phyloP scores from a whole-genome alignment of 805 yeast genomes.

The Vanderwaltozyma yarrowii region DNA sequence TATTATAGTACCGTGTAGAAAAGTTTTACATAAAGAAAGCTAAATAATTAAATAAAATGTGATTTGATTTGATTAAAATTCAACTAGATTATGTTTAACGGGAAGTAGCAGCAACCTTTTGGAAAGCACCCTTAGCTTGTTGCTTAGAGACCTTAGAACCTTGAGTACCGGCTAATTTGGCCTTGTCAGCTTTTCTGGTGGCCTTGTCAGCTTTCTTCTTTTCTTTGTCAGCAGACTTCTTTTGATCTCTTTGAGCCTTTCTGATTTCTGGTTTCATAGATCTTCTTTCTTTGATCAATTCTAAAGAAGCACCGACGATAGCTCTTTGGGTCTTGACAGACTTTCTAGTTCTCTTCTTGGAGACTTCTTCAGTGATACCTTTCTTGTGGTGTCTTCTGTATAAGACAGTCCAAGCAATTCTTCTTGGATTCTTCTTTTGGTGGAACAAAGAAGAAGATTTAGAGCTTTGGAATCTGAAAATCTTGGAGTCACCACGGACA shows the following conservation, averaged over 20 bases:
- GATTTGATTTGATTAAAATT: slow-evolving; percentile 1
- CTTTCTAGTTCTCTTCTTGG: slow-evolving; percentile 96
- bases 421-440: slow-evolving; percentile 99
- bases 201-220: slow-evolving; percentile 87
- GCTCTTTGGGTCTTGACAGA: slow-evolving; percentile 98
- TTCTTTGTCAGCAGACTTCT: slow-evolving; percentile 74
- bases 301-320: slow-evolving; percentile 98
- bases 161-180: slow-evolving; percentile 67
- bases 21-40: slow-evolving; percentile 5
- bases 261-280: slow-evolving; percentile 91
- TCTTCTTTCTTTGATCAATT: slow-evolving; percentile 97
- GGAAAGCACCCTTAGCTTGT: slow-evolving; percentile 97
- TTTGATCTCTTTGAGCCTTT: slow-evolving; percentile 93
- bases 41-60: slow-evolving; percentile 1
- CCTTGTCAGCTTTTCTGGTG: slow-evolving; percentile 90
- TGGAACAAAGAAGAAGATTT: slow-evolving; percentile 96
- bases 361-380: slow-evolving; percentile 97
- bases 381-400: slow-evolving; percentile 99
- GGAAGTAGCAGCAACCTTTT: slow-evolving; percentile 92
- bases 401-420: slow-evolving; percentile 98
- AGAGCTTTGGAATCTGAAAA: slow-evolving; percentile 98
- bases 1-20: slow-evolving; percentile 4
- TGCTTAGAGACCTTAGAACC: slow-evolving; percentile 82
- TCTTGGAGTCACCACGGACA: slow-evolving; percentile 99
- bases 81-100: slow-evolving; percentile 47